phyloP scores from a whole-genome alignment of 148 eudicot species.

The Chenopodium quinoa region DNA sequence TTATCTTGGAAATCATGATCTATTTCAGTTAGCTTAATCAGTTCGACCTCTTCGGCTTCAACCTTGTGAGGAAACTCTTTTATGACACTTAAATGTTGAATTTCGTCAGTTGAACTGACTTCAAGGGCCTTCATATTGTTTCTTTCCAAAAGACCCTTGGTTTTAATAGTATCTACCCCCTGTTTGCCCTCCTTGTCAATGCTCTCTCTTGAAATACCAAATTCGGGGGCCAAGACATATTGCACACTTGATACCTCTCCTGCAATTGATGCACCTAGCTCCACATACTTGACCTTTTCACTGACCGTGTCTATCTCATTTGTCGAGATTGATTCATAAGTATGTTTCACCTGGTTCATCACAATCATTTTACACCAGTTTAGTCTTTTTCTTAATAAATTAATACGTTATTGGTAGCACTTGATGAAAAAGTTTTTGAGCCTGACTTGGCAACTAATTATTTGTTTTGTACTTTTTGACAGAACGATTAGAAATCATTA shows the following conservation, averaged over 20 bases:
- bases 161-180: conserved; percentile 7
- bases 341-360: conserved; percentile 13
- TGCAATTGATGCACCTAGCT: conserved; percentile 14
- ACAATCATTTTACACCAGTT: background rate
- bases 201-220: conserved; percentile 15
- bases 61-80: conserved; percentile 12
- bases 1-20: background rate
- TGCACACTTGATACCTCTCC: background rate
- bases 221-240: conserved; percentile 13
- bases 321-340: conserved; percentile 4
- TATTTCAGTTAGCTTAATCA: background rate
- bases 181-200: conserved; percentile 24
- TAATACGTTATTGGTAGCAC: background rate
- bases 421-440: background rate
- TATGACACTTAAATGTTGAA: background rate
- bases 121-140: conserved; percentile 7
- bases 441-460: background rate
- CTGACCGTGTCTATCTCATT: background rate
- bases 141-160: conserved; percentile 12
- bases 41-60: background rate
- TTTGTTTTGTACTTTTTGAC: too few relatives aligned
- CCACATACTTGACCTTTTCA: too few relatives aligned
- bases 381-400: background rate
- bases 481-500: too few relatives aligned
- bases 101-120: conserved; percentile 12